phyloP scores from a whole-genome alignment of 2,329 filamentous ascomycete genomes.

The Zymoseptoria crescenta region DNA sequence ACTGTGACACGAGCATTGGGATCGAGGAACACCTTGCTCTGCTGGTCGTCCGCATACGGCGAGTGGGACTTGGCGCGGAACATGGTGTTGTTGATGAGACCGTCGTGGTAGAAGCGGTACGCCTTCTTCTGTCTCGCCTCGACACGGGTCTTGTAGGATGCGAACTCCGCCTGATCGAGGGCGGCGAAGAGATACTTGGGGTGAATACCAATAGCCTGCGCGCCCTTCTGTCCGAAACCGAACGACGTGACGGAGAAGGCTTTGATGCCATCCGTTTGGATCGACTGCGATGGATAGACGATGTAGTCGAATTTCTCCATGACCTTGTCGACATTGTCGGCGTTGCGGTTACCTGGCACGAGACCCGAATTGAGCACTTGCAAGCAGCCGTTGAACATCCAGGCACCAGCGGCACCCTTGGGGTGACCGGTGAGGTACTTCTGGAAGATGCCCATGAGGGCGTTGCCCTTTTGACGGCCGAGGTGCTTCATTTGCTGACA shows the following conservation, averaged over 20 bases:
- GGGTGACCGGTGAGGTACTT: constrained; percentile 98
- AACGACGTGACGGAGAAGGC: constrained; percentile 98
- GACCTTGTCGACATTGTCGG: constrained; percentile 89
- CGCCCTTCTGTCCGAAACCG: constrained; percentile 98
- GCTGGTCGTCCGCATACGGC: constrained; percentile 82
- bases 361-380: constrained; percentile 91
- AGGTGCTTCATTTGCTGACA: constrained; percentile 94
- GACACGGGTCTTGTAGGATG: constrained; percentile 78
- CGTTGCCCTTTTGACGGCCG: constrained; percentile 92
- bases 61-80: constrained; percentile 92
- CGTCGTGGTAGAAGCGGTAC: constrained; percentile 97
- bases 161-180: constrained; percentile 79
- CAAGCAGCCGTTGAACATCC: constrained; percentile 98
- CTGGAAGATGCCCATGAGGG: constrained; percentile 94
- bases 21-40: constrained; percentile 85
- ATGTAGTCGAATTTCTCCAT: constrained; percentile 99
- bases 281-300: constrained; percentile 87
- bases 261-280: constrained; percentile 97
- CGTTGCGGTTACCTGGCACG: constrained; percentile 94
- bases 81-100: constrained; percentile 93
- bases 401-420: constrained; percentile 97
- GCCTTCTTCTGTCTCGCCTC: constrained; percentile 95
- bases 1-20: constrained; percentile 76
- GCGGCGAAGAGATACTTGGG: constrained; percentile 91
- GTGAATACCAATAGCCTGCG: constrained; percentile 93